Conservation (phyloP, 2,329 filamentous ascomycete species). For the Apiospora phragmitis region DNA sequence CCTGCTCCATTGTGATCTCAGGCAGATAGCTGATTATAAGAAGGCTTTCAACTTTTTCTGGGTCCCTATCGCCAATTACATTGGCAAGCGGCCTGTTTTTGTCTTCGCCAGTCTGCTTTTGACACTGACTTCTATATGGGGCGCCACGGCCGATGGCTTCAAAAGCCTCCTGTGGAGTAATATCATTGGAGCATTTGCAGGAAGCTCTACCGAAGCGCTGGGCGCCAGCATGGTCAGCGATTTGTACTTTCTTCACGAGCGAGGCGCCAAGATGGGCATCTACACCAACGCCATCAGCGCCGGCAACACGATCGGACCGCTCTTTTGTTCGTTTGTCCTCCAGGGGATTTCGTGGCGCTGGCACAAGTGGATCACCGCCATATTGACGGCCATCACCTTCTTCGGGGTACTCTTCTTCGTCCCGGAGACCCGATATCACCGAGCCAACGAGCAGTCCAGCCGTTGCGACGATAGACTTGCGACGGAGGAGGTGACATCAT, state of each 20-base stretch:
- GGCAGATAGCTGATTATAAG: constrained; percentile 22
- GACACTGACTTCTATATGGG: constrained; percentile 42
- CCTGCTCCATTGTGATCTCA: not conserved
- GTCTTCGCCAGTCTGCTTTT: constrained; percentile 42
- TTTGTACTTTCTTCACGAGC: constrained; percentile 34
- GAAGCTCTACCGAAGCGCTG: constrained; percentile 44
- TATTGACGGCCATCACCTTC: constrained; percentile 29
- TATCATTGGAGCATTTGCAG: constrained; percentile 45
- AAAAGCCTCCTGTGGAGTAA: constrained; percentile 44
- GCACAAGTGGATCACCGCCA: constrained; percentile 33
- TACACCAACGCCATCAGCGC: constrained; percentile 33
- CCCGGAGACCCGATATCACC: constrained; percentile 29
- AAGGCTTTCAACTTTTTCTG: constrained; percentile 51
- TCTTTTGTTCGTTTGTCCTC: constrained; percentile 33
- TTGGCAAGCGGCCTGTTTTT: constrained; percentile 47
- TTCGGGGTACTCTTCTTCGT: constrained; percentile 30
- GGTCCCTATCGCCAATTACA: constrained; percentile 47
- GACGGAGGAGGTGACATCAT: not conserved
- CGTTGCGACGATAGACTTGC: constrained; percentile 8
- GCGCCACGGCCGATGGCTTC: constrained; percentile 41
- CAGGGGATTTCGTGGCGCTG: constrained; percentile 32
- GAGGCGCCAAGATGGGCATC: constrained; percentile 32
- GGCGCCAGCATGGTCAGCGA: constrained; percentile 37
- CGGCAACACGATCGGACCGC: constrained; percentile 31
- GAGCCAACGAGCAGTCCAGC: not conserved